These are phyloP conservation scores for Aspergillus avenaceus DNA, from an alignment of 495 filamentous ascomycete species.

Conservation along the genomic window DNA sequence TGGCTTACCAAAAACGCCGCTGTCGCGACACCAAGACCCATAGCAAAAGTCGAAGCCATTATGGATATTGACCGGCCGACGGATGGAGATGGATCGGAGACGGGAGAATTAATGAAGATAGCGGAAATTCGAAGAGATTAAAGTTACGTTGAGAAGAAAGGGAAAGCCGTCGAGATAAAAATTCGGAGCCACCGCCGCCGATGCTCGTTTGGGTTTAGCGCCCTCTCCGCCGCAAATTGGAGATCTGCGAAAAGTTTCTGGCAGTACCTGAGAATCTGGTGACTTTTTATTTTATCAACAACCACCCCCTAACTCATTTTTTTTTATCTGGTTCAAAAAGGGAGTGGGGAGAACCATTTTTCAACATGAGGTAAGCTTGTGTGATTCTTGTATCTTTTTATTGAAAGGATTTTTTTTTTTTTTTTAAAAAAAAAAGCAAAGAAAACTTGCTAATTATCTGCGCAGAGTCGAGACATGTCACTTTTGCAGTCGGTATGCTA, in stretches of 20 bases:
- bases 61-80: slow-evolving; percentile 10
- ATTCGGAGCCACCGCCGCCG: slow-evolving; percentile 23
- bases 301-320: background rate
- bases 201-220: slow-evolving; percentile 19
- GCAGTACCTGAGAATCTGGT: background rate
- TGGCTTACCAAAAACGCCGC: slow-evolving; percentile 70
- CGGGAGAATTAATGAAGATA: too few relatives aligned
- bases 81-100: too few relatives aligned
- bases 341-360: slow-evolving; percentile 3
- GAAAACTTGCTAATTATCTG: background rate
- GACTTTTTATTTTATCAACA: background rate
- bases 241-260: slow-evolving; percentile 3
- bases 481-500: slow-evolving; percentile 59
- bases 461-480: slow-evolving; percentile 80
- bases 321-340: background rate
- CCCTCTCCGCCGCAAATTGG: background rate
- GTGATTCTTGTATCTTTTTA: background rate
- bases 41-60: slow-evolving; percentile 72
- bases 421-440: background rate
- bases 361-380: slow-evolving; percentile 31
- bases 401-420: background rate
- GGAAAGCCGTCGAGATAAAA: slow-evolving; percentile 20
- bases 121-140: background rate
- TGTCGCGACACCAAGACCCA: slow-evolving; percentile 75
- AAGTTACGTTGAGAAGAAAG: slow-evolving; percentile 11